A percentile compares a stretch with the other conserved stretches of the same genome.
Evolutionary conservation across 2,329 filamentous ascomycete genomes (phyloP).

Genomic region (Alternaria novae-zelandiae): DNA sequence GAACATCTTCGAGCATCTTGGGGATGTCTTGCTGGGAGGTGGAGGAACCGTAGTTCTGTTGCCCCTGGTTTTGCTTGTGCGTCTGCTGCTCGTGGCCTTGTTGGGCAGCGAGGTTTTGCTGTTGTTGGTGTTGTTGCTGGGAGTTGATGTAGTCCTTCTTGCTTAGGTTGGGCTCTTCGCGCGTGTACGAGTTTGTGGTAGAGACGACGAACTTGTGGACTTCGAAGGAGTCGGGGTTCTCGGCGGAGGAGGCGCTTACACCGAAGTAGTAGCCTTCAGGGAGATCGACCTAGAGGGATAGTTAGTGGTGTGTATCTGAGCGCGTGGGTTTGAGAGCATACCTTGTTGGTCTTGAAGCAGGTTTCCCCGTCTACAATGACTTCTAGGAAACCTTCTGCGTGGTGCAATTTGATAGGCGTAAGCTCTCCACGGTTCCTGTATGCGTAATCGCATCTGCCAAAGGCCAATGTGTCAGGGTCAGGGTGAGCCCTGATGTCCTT

Average conservation of each 20-base stretch:
- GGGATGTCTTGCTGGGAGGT: slow-evolving; percentile 33
- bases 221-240: slow-evolving; percentile 94
- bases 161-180: slow-evolving; percentile 41
- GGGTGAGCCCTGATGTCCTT: slow-evolving; percentile 78
- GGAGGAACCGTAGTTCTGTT: slow-evolving; percentile 30
- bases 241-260: slow-evolving; percentile 84
- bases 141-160: slow-evolving; percentile 34
- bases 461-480: slow-evolving; percentile 83
- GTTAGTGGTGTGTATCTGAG: slow-evolving; percentile 4
- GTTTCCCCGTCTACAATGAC: slow-evolving; percentile 79
- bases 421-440: slow-evolving; percentile 92
- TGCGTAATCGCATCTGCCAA: slow-evolving; percentile 87
- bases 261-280: slow-evolving; percentile 85
- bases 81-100: slow-evolving; percentile 39
- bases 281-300: slow-evolving; percentile 65
- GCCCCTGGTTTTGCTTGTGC: slow-evolving; percentile 25
- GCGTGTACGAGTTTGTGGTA: slow-evolving; percentile 51
- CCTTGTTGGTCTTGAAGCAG: slow-evolving; percentile 82
- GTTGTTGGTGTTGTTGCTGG: slow-evolving; percentile 37
- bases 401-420: slow-evolving; percentile 78
- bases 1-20: slow-evolving; percentile 51
- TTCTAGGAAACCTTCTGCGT: slow-evolving; percentile 68
- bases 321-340: slow-evolving; percentile 26
- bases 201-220: slow-evolving; percentile 84
- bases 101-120: slow-evolving; percentile 28